A percentile compares a stretch with the other conserved stretches of the same genome.
Conservation (phyloP, 345 rosid species). For the Eutrema heterophyllum region DNA sequence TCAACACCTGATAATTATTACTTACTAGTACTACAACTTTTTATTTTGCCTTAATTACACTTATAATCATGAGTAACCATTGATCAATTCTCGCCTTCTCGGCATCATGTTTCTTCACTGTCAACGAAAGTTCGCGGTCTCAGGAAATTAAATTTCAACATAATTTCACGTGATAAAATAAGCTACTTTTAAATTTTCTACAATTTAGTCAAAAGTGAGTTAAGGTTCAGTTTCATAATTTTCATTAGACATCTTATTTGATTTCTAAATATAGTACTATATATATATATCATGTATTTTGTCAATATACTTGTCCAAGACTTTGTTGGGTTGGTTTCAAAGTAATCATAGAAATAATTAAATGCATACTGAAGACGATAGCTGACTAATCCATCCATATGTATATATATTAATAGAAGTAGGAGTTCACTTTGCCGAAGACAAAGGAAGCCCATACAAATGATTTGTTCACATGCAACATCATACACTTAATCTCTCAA, state of each 20-base stretch:
- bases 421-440: slow-evolving; percentile 30
- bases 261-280: not conserved
- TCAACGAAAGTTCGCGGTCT: not conserved
- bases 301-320: not conserved
- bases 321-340: slow-evolving; percentile 6
- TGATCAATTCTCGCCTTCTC: slow-evolving; percentile 4
- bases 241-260: not conserved
- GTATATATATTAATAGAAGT: not conserved
- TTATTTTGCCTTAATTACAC: not conserved
- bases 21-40: not conserved
- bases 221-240: not conserved
- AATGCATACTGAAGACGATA: not conserved
- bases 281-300: not conserved
- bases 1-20: not conserved
- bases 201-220: not conserved
- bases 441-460: slow-evolving; percentile 58
- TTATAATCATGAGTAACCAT: slow-evolving; percentile 19
- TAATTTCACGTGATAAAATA: not conserved
- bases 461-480: slow-evolving; percentile 68
- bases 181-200: not conserved
- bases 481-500: slow-evolving; percentile 23
- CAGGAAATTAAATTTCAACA: not conserved
- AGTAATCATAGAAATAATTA: not conserved
- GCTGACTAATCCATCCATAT: not conserved
- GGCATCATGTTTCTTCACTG: slow-evolving; percentile 4